Evolutionary conservation across 129 eudicot genomes (phyloP).

Genomic region (Ambrosia artemisiifolia): DNA sequence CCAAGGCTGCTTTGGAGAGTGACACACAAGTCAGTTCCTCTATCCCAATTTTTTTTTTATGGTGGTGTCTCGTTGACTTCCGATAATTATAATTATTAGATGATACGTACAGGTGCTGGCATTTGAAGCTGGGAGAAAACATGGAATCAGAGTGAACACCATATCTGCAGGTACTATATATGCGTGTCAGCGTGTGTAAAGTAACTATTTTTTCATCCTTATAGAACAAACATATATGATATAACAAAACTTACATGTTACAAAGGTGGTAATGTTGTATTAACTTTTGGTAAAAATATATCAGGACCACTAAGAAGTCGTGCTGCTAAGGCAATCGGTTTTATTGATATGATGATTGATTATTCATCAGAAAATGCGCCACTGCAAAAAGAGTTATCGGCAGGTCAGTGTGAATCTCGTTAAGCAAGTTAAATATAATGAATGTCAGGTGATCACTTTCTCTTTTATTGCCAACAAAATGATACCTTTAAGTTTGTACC

Average conservation of each 20-base stretch:
- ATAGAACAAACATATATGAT: no score
- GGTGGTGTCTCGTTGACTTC: background rate
- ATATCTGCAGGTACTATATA: slow-evolving; percentile 68
- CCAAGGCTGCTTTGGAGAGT: slow-evolving; percentile 93
- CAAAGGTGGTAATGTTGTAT: background rate
- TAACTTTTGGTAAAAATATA: background rate
- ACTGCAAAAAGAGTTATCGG: slow-evolving; percentile 60
- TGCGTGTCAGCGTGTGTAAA: no score
- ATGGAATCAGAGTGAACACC: slow-evolving; percentile 77
- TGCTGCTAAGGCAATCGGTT: slow-evolving; percentile 84
- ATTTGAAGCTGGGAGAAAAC: slow-evolving; percentile 94
- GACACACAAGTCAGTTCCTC: slow-evolving; percentile 58
- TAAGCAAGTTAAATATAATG: background rate
- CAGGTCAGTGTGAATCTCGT: slow-evolving; percentile 39
- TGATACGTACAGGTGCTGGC: slow-evolving; percentile 62
- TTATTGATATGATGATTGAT: slow-evolving; percentile 76
- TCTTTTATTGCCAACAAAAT: background rate
- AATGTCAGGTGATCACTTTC: background rate
- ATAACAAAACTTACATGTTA: background rate
- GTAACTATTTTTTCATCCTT: no score
- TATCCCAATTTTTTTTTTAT: background rate
- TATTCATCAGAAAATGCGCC: slow-evolving; percentile 72
- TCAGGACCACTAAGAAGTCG: slow-evolving; percentile 94
- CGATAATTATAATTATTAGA: background rate
- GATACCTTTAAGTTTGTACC: no score